Base-by-base conservation (phyloP, 805 yeast species). In the Scheffersomyces amazonensis region DNA sequence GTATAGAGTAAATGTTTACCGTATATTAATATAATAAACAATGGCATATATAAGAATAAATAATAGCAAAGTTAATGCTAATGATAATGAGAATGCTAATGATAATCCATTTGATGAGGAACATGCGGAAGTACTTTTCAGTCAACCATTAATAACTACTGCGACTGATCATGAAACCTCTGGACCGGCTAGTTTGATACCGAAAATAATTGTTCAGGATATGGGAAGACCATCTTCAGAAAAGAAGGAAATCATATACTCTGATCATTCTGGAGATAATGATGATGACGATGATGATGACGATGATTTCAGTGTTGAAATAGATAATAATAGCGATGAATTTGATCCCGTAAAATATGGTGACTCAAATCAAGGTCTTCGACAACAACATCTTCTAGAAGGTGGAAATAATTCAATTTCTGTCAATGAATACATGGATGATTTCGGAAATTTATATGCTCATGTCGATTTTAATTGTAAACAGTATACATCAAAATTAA, bases 401-500 rank as follows among this genome's bases (percentile, higher is more conserved):
- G 22, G n/a, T n/a, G n/a, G n/a, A n/a, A n/a, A n/a, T n/a, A n/a
- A n/a, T n/a, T n/a, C n/a, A n/a, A n/a, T n/a, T n/a, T n/a, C n/a
- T n/a, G n/a, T n/a, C 3, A 40, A 22, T 20, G 47, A 37, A 24
- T 54, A 43, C 37, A 37, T 41, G 2, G 71, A 67, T 40, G 54
- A 52, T 28, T 63, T 49, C 40, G 72, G 71, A 4, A 62, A 65
- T 34, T 22, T 35, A 8, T 69, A 69, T 41, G 57, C 49, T 16
- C 63, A 66, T 33, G 48, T 69, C 7, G 64, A 69, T 43, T 69
- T 68, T 38, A 56, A 68, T 43, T 52, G 60, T 15, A 53, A 54
- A 34, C 42, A 44, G 16, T 67, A 67, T 44, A 64, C 71, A 2
- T 42, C 48, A 12, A 49, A 49, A 31, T 48, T 63, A 9, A 39